Conservation (phyloP, 306 rosid species). For the Quercus suber region DNA sequence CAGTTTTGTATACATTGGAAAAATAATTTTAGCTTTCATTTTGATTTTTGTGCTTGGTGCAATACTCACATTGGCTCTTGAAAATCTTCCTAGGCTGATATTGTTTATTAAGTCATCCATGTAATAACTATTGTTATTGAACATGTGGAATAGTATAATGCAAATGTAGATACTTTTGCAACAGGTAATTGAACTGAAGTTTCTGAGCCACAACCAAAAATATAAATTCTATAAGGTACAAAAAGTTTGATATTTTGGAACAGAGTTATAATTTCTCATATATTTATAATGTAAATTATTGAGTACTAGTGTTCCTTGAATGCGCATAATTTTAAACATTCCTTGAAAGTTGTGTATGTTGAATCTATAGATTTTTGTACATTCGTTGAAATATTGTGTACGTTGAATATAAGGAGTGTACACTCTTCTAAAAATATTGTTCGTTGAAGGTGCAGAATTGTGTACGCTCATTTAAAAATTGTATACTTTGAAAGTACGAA, state of each 20-base stretch:
- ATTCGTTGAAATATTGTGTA: no score
- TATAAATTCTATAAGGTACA: neutral
- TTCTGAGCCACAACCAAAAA: neutral
- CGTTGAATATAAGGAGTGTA: no score
- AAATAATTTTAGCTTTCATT: slow-evolving; percentile 53
- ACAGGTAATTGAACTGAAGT: neutral
- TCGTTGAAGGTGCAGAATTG: no score
- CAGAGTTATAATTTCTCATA: neutral
- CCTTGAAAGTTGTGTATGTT: no score
- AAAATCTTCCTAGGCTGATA: slow-evolving; percentile 60
- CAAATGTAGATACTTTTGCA: neutral
- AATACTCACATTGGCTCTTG: slow-evolving; percentile 61
- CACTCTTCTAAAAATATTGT: no score
- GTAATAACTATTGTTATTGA: slow-evolving; percentile 15
- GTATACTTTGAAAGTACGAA: no score
- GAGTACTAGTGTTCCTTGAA: no score
- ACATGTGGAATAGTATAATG: neutral
- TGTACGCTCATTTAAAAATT: no score
- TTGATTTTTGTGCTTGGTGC: slow-evolving; percentile 63
- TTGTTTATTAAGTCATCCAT: slow-evolving; percentile 29
- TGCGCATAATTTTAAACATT: no score
- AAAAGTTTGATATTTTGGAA: neutral
- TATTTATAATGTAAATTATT: no score
- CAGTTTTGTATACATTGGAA: slow-evolving; percentile 42
- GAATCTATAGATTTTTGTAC: no score